Conservation (phyloP, 257 asterid genomes). For the Solanum lignicaule region DNA sequence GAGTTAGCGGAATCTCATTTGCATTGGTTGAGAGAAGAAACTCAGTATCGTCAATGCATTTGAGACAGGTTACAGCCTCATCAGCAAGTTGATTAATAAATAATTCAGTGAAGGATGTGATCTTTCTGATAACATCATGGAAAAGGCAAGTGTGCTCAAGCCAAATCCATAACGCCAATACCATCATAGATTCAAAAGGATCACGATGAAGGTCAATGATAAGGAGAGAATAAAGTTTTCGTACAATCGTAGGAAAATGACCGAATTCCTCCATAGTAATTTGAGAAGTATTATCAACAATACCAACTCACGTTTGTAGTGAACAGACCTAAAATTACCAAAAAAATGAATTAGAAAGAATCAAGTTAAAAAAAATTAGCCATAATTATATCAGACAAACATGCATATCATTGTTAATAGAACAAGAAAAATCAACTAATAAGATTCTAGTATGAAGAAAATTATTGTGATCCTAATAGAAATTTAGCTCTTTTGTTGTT, state of each 20-base stretch:
- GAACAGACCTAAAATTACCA: constrained; percentile 14
- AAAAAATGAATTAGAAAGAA: background rate
- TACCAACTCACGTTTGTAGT: background rate
- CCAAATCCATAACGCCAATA: constrained; percentile 55
- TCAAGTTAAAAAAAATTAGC: background rate
- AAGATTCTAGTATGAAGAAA: background rate
- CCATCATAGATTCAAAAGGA: constrained; percentile 33
- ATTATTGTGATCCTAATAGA: background rate
- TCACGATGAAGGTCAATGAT: constrained; percentile 31
- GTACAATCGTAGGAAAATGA: constrained; percentile 32
- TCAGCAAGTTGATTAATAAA: constrained; percentile 33
- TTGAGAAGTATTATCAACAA: constrained; percentile 10
- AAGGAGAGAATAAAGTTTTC: constrained; percentile 41
- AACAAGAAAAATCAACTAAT: background rate
- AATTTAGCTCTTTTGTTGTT: background rate
- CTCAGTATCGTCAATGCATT: constrained; percentile 5
- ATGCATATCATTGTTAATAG: background rate
- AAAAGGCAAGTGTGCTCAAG: constrained; percentile 26
- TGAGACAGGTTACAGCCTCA: constrained; percentile 45
- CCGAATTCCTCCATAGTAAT: constrained; percentile 17
- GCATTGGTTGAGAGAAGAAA: background rate
- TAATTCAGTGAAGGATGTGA: constrained; percentile 17
- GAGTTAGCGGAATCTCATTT: constrained; percentile 34
- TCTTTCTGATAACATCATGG: constrained; percentile 13
- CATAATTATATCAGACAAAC: background rate